Evolutionary conservation across 495 filamentous ascomycete genomes (phyloP), one percentile per base, ranked within the genome.

Genomic region (Neurospora pannonica): DNA sequence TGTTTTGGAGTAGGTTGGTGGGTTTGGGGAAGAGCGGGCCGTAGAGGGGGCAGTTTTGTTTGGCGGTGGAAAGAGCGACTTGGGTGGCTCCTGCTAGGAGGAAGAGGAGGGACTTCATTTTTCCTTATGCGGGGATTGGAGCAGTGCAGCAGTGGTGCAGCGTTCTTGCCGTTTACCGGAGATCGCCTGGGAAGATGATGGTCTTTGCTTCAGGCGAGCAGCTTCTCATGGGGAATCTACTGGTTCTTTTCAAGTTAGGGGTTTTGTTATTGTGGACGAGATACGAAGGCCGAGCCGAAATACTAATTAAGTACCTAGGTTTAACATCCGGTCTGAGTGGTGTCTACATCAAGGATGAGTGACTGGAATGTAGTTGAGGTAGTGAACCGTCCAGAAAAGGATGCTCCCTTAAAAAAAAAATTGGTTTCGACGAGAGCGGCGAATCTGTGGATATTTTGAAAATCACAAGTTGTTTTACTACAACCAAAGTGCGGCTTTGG

Each of bases 21-120:
- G 84, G 84, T 6, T 80, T 79, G 17, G 87, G 85, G 54, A 83
- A 85, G 40, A 82, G 79, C 1, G 85, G 83, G 3, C 86, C 86
- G 38, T 87, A 84, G 2, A 89, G 77, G 9, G 86, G 87, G 73
- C 86, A 89, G 40, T 78, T 80, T 70, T 74, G 39, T 71, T 79
- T 81, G 31, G 83, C 81, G n/a, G 9, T 38, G 8, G 75, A 71
- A 13, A 71, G 72, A 7, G 42, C 40, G 13, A 75, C 4, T 17
- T 43, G 48, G 34, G 43, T 40, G 38, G 37, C 28, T 34, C n/a
- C 38, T 70, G 71, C 28, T 11, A 69, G 48, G 67, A 74, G 36
- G 24, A 38, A 13, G 40, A 75, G 17, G 10, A 28, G 4, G 6
- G 24, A 60, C 21, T 5, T 28, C 48, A 60, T 60, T 0, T n/a